Evolutionary conservation across 2,329 filamentous ascomycete species (phyloP).

Genomic region (Penicillium fuscoglaucum): DNA sequence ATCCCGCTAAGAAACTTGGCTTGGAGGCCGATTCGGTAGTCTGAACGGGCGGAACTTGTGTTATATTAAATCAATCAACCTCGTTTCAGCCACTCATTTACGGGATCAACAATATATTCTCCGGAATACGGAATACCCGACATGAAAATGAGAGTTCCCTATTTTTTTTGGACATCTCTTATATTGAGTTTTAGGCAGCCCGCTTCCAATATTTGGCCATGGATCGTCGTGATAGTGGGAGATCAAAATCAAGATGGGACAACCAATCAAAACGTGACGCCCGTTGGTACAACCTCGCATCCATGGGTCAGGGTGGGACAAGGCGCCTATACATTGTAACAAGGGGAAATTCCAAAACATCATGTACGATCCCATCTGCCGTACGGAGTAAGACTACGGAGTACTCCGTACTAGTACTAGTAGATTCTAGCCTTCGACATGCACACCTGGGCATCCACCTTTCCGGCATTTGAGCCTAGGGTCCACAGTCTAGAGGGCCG

Average conservation of each 20-base stretch:
- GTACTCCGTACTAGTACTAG: not conserved
- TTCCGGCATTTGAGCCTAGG: not conserved
- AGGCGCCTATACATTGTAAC: not conserved
- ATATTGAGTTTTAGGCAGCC: not conserved
- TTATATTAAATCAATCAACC: conserved; percentile 18
- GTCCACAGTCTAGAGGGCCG: not conserved
- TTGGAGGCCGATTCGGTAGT: conserved; percentile 13
- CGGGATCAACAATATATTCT: too few relatives aligned
- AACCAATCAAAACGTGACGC: not conserved
- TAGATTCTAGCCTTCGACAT: not conserved
- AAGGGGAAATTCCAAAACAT: not conserved
- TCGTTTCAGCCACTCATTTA: conserved; percentile 17
- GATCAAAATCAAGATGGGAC: not conserved
- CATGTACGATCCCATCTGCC: not conserved
- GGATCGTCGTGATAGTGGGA: not conserved
- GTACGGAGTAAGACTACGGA: not conserved
- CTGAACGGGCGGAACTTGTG: conserved; percentile 11
- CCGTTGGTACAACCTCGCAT: not conserved
- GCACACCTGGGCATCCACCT: not conserved
- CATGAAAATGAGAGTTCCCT: not conserved
- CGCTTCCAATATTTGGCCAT: not conserved
- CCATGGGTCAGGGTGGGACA: not conserved
- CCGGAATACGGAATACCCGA: not conserved
- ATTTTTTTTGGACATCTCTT: not conserved
- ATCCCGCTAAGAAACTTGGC: conserved; percentile 27